Percentiles rank a stretch among this genome's conserved stretches.
phyloP scores from a whole-genome alignment of 306 rosid species.

The Rosa chinensis region DNA sequence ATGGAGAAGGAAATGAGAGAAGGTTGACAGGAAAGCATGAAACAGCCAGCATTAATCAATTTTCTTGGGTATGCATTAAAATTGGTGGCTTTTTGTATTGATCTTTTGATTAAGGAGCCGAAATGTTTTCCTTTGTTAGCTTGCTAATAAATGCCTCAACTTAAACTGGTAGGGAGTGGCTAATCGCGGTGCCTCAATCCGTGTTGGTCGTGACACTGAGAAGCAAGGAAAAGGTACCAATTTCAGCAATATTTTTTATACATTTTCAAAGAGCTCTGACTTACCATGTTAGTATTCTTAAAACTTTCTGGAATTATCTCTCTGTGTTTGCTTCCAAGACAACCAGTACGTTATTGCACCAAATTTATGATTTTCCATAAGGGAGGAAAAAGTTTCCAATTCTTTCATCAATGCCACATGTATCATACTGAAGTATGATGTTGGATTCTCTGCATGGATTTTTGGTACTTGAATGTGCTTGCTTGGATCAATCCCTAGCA shows the following conservation, averaged over 20 bases:
- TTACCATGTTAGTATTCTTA: background rate
- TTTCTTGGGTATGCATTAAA: conserved; percentile 79
- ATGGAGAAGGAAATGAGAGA: conserved; percentile 99
- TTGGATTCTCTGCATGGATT: background rate
- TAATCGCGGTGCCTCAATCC: conserved; percentile 96
- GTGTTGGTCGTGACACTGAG: conserved; percentile 97
- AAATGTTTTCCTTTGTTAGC: background rate
- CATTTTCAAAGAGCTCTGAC: background rate
- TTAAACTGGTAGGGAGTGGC: conserved; percentile 85
- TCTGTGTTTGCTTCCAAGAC: background rate
- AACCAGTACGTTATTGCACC: background rate
- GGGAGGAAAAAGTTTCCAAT: background rate
- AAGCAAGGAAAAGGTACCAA: conserved; percentile 78
- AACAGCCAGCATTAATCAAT: conserved; percentile 78
- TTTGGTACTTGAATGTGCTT: background rate
- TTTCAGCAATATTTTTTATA: conserved; percentile 4
- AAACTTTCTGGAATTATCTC: background rate
- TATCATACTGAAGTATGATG: background rate
- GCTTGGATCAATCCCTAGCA: background rate
- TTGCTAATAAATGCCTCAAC: conserved; percentile 19
- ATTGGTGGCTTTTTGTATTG: conserved; percentile 17
- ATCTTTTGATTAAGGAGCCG: background rate
- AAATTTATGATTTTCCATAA: background rate
- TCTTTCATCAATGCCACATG: background rate
- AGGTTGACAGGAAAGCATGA: conserved; percentile 98